Evolutionary conservation across 2,329 filamentous ascomycete genomes (phyloP).

Genomic region (Sarocladium oryzae): DNA sequence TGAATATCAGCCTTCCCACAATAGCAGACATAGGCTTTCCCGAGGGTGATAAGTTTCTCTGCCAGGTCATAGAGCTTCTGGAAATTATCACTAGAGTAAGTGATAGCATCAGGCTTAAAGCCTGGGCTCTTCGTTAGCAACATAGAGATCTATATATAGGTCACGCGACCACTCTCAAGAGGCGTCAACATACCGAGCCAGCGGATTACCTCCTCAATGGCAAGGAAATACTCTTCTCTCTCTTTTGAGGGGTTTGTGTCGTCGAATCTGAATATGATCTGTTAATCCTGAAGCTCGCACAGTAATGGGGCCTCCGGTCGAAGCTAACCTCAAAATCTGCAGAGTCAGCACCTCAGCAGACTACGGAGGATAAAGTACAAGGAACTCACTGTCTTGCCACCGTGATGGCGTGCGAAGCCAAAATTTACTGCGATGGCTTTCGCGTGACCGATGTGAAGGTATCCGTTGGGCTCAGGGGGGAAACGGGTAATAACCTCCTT

Average conservation of each 20-base stretch:
- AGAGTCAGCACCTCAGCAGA: neutral
- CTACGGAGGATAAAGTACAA: neutral
- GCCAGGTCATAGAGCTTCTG: constrained; percentile 81
- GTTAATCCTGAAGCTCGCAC: neutral
- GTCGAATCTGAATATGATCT: constrained; percentile 56
- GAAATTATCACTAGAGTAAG: constrained; percentile 88
- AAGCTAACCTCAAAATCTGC: constrained; percentile 24
- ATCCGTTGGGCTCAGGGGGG: constrained; percentile 87
- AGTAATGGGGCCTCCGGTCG: neutral
- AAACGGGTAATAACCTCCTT: constrained; percentile 59
- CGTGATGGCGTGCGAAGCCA: constrained; percentile 81
- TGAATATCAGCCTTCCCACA: constrained; percentile 81
- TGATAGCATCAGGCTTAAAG: constrained; percentile 72
- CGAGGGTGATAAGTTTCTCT: constrained; percentile 71
- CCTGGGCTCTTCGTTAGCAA: constrained; percentile 71
- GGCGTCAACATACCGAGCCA: constrained; percentile 63
- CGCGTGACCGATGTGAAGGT: constrained; percentile 85
- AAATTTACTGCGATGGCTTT: constrained; percentile 98
- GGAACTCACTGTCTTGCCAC: constrained; percentile 47
- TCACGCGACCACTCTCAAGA: constrained; percentile 41
- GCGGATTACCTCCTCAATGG: constrained; percentile 80
- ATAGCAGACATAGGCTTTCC: constrained; percentile 77
- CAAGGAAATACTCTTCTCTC: constrained; percentile 79
- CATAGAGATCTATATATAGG: no score
- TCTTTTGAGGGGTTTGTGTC: constrained; percentile 95